Percentiles rank a stretch among this genome's conserved stretches.
phyloP scores from a whole-genome alignment of 345 rosid genomes.

The Excoecaria agallocha region DNA sequence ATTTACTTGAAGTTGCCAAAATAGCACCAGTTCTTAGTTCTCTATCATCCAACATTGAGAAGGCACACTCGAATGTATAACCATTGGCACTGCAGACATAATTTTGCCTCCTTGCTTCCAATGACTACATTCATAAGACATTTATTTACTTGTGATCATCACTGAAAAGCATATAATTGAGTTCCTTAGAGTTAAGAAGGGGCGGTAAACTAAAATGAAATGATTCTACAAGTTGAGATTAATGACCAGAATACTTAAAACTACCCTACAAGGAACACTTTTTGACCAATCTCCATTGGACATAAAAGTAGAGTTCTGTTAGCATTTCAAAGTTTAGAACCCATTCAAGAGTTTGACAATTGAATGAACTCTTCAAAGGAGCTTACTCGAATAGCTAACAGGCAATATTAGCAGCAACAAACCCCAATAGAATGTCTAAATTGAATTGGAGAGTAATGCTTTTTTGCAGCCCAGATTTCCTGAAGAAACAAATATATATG shows the following conservation, averaged over 20 bases:
- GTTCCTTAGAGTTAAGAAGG: background rate
- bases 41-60: background rate
- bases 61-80: constrained; percentile 1
- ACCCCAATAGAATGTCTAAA: background rate
- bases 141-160: background rate
- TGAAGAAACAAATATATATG: background rate
- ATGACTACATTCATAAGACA: background rate
- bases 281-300: constrained; percentile 7
- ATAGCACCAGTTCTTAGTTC: background rate
- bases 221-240: background rate
- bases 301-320: background rate
- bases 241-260: background rate
- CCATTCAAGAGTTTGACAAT: constrained; percentile 1
- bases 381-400: constrained; percentile 6
- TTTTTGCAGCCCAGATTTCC: constrained; percentile 6
- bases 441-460: background rate
- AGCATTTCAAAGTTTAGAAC: constrained; percentile 4
- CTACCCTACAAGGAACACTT: background rate
- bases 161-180: background rate
- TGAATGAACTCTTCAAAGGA: background rate
- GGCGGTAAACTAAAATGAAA: constrained; percentile 1
- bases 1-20: background rate
- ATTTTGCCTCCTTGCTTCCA: no score
- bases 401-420: constrained; percentile 1
- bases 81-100: background rate